These are phyloP conservation scores for Apiospora kogelbergensis DNA, from an alignment of 2,329 filamentous ascomycete genomes.

Conservation along the genomic window DNA sequence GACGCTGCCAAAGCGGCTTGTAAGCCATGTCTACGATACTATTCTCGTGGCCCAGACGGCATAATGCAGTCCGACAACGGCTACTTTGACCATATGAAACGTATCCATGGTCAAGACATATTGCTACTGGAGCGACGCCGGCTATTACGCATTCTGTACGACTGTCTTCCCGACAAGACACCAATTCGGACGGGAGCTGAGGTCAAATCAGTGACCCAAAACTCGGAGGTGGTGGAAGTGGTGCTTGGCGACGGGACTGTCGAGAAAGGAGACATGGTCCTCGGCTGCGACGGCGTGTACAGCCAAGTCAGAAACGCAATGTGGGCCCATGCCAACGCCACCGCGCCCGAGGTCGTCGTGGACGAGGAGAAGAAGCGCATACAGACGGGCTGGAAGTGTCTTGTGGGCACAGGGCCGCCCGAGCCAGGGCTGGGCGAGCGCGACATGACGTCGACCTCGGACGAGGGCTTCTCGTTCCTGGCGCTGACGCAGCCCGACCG, in stretches of 20 bases:
- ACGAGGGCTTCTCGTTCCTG: constrained; percentile 19
- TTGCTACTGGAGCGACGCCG: neutral
- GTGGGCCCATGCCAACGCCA: constrained; percentile 23
- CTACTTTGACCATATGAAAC: neutral
- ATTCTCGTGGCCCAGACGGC: neutral
- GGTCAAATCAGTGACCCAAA: constrained; percentile 11
- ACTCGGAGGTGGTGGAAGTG: constrained; percentile 12
- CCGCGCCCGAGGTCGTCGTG: constrained; percentile 10
- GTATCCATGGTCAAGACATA: neutral
- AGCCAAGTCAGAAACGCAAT: constrained; percentile 19
- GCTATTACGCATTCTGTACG: constrained; percentile 6
- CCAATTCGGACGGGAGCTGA: constrained; percentile 3
- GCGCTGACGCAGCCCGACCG: constrained; percentile 19
- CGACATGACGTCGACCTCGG: constrained; percentile 13
- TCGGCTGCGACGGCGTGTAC: constrained; percentile 19
- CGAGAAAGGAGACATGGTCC: constrained; percentile 17
- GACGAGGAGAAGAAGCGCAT: constrained; percentile 7
- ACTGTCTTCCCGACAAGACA: constrained; percentile 9
- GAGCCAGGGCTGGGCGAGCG: constrained; percentile 14
- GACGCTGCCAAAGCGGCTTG: constrained; percentile 3
- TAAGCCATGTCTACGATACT: neutral
- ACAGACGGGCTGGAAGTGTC: constrained; percentile 27
- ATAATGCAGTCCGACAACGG: neutral
- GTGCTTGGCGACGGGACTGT: constrained; percentile 14
- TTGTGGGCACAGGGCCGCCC: constrained; percentile 24